These are phyloP conservation scores for Clarireedia homoeocarpa DNA, from an alignment of 2,329 filamentous ascomycete genomes.

Conservation along the genomic window DNA sequence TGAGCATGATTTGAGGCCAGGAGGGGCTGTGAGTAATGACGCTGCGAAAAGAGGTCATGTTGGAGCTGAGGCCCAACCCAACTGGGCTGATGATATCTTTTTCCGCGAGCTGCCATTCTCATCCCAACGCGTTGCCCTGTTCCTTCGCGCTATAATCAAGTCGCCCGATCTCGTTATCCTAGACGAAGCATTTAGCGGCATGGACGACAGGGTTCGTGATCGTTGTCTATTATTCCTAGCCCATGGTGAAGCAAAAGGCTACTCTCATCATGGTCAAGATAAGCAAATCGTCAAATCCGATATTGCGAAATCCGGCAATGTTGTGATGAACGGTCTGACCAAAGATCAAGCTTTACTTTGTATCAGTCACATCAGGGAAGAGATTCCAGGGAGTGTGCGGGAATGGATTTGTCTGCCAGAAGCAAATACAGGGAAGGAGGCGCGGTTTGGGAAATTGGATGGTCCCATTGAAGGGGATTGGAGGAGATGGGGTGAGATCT, in stretches of 20 bases:
- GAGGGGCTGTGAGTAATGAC: constrained; percentile 18
- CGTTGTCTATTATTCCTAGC: constrained; percentile 79
- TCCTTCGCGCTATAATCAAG: constrained; percentile 75
- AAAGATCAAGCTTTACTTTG: constrained; percentile 77
- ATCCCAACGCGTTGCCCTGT: constrained; percentile 76
- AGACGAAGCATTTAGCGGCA: constrained; percentile 82
- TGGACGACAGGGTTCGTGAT: constrained; percentile 74
- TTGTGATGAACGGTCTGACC: constrained; percentile 54
- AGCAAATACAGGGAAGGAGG: constrained; percentile 51
- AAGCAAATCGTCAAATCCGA: constrained; percentile 38
- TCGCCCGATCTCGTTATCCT: constrained; percentile 74
- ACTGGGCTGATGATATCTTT: constrained; percentile 59
- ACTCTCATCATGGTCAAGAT: constrained; percentile 9
- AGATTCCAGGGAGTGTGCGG: constrained; percentile 75
- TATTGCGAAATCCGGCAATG: constrained; percentile 35
- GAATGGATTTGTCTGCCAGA: constrained; percentile 85
- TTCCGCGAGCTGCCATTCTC: constrained; percentile 75
- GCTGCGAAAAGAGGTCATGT: constrained; percentile 26
- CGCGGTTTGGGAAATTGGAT: constrained; percentile 56
- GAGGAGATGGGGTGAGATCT: constrained; percentile 57
- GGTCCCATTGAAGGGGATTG: constrained; percentile 52
- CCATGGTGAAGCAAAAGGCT: constrained; percentile 47
- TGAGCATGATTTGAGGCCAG: constrained; percentile 58
- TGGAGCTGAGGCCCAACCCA: constrained; percentile 22
- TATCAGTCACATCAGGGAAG: constrained; percentile 84